phyloP scores from a whole-genome alignment of 805 yeast genomes.

The Starmerella gropengiesseri region DNA sequence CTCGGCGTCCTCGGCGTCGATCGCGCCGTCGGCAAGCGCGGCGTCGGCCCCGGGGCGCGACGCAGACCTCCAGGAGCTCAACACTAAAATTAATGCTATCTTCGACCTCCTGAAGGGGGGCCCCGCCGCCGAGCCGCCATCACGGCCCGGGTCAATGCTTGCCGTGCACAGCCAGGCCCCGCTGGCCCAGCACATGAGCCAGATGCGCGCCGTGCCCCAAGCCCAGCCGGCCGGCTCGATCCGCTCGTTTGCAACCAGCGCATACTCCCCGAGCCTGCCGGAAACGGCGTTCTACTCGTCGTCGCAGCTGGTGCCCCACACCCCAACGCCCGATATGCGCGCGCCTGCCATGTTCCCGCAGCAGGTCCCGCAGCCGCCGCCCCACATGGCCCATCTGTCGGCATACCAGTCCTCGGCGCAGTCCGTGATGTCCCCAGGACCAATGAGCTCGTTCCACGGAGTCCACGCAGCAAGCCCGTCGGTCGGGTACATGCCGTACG shows the following conservation, averaged over 20 bases:
- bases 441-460: background rate
- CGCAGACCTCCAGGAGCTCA: background rate
- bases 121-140: background rate
- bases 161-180: background rate
- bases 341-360: background rate
- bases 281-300: conserved; percentile 19
- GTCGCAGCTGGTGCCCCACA: background rate
- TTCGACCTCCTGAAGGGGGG: conserved; percentile 23
- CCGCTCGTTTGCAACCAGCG: background rate
- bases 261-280: conserved; percentile 23
- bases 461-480: too few relatives aligned
- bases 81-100: background rate
- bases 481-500: too few relatives aligned
- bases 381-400: background rate
- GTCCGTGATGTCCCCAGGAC: background rate
- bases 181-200: background rate
- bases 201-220: conserved; percentile 15
- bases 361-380: background rate
- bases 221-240: conserved; percentile 26
- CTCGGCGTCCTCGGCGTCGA: background rate
- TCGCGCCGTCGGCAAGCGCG: conserved; percentile 5
- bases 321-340: background rate
- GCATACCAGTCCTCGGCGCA: background rate
- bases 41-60: background rate
- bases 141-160: conserved; percentile 1